Percentiles rank a stretch among this genome's conserved stretches.
Conservation (phyloP, 2,329 filamentous ascomycete species). For the Aspergillus jensenii region DNA sequence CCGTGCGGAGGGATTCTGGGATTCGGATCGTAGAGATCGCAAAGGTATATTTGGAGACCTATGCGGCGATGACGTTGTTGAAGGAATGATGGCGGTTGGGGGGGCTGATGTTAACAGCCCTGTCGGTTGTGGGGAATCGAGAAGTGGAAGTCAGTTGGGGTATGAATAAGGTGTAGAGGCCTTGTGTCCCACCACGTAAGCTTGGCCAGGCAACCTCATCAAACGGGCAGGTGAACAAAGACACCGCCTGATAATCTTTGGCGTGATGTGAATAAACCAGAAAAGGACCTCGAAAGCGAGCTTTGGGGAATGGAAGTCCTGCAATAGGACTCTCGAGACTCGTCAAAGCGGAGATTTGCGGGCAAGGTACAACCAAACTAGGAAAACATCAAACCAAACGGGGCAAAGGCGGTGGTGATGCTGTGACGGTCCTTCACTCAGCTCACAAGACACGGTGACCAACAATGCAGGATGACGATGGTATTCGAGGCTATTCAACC, state of each 20-base stretch:
- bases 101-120: slow-evolving; percentile 76
- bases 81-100: slow-evolving; percentile 80
- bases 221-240: slow-evolving; percentile 11
- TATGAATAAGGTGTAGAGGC: slow-evolving; percentile 1
- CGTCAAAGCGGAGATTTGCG: slow-evolving; percentile 7
- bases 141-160: slow-evolving; percentile 9
- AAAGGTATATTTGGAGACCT: slow-evolving; percentile 79
- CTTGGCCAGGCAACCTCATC: slow-evolving; percentile 4
- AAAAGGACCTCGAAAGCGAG: background rate
- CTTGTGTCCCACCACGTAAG: slow-evolving; percentile 12
- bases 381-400: background rate
- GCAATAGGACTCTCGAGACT: slow-evolving; percentile 9
- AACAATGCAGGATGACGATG: slow-evolving; percentile 24
- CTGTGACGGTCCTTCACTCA: slow-evolving; percentile 6
- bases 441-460: slow-evolving; percentile 23
- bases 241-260: background rate
- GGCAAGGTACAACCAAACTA: background rate
- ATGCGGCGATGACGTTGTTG: slow-evolving; percentile 62
- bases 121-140: slow-evolving; percentile 12
- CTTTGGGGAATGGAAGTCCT: background rate
- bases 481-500: slow-evolving; percentile 13
- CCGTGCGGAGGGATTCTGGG: slow-evolving; percentile 36
- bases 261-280: slow-evolving; percentile 4
- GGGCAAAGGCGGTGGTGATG: slow-evolving; percentile 1
- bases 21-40: slow-evolving; percentile 60